A percentile compares a stretch with the other conserved stretches of the same genome.
Evolutionary conservation across 2,329 filamentous ascomycete genomes (phyloP).

Genomic region (Leptographium lundbergii): DNA sequence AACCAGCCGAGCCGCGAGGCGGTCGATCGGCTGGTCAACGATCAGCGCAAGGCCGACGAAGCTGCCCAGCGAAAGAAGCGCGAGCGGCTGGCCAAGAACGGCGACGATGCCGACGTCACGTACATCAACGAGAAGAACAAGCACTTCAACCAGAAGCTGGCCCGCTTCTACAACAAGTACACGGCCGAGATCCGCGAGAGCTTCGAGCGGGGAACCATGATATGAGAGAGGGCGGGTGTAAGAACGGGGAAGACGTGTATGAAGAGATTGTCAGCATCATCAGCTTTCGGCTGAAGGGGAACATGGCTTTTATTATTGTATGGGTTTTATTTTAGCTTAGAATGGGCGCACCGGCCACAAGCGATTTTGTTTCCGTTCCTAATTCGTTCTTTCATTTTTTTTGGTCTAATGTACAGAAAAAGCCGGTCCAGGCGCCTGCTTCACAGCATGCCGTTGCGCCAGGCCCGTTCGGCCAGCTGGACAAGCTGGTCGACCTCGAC

Average conservation of each 20-base stretch:
- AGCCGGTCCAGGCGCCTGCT: background rate
- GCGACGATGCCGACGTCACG: slow-evolving; percentile 83
- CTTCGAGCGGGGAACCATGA: slow-evolving; percentile 90
- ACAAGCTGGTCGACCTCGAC: slow-evolving; percentile 74
- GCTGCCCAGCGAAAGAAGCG: slow-evolving; percentile 72
- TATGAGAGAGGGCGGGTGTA: background rate
- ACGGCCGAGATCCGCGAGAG: slow-evolving; percentile 93
- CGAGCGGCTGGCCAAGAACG: slow-evolving; percentile 63
- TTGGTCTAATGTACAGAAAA: background rate
- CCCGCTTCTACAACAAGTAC: slow-evolving; percentile 97
- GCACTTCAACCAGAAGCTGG: slow-evolving; percentile 97
- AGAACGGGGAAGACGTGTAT: background rate
- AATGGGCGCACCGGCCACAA: background rate
- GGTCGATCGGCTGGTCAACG: slow-evolving; percentile 75
- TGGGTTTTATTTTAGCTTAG: background rate
- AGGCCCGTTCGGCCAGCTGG: slow-evolving; percentile 64
- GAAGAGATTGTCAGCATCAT: background rate
- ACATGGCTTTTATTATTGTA: background rate
- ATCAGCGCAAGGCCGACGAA: slow-evolving; percentile 82
- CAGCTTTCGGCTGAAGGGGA: background rate
- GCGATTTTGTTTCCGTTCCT: background rate
- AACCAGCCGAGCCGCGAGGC: slow-evolving; percentile 81
- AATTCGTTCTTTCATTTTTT: background rate
- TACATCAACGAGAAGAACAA: slow-evolving; percentile 99
- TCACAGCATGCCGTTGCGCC: slow-evolving; percentile 85